Base-by-base conservation (phyloP, 2,329 filamentous ascomycete species). In the Claviceps maximensis region DNA sequence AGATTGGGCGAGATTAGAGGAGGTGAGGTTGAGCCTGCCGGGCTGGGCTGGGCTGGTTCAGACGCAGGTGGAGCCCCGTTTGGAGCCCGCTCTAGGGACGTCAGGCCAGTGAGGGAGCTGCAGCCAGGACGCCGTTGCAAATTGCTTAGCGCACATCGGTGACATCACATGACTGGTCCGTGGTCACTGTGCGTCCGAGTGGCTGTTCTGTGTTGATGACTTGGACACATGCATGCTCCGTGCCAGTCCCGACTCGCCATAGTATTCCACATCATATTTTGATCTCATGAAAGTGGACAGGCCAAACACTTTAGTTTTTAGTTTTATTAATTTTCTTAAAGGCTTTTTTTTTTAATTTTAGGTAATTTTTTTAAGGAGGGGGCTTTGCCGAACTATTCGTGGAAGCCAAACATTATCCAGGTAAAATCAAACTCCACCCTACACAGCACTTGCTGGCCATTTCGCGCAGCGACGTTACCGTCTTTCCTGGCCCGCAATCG, bases 151-250 rank as follows among this genome's bases (percentile, higher is more conserved):
- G 27, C 21, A 36, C 27, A 27, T 7, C 31, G 56, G 64, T 67
- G 65, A 69, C 67, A 67, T 69, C 67, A 69, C 67, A 69, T 70
- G 67, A 70, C 67, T 67, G 29, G 46, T 31, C 10, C 15, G 27
- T 47, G 15, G 23, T 15, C 33, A 13, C 33, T 13, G 33, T 13
- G 12, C 15, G 33, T 3, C 10, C 31, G 3, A 13, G 33, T 15
- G n/a, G n/a, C n/a, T n/a, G n/a, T n/a, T n/a, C n/a, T n/a, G 10
- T 36, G 33, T 36, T 36, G 33, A 36, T 15, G 10, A 13, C 13
- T 36, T 4, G 5, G 15, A 12, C 15, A 36, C 8, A 33, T 33
- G 2, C 9, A 12, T 33, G 8, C 31, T 33, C n/a, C n/a, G n/a
- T n/a, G n/a, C n/a, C n/a, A n/a, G n/a, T n/a, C n/a, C n/a, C n/a